Evolutionary conservation across 768 basidiomycete genomes (phyloP).

Genomic region (Thelephora ganbajun): DNA sequence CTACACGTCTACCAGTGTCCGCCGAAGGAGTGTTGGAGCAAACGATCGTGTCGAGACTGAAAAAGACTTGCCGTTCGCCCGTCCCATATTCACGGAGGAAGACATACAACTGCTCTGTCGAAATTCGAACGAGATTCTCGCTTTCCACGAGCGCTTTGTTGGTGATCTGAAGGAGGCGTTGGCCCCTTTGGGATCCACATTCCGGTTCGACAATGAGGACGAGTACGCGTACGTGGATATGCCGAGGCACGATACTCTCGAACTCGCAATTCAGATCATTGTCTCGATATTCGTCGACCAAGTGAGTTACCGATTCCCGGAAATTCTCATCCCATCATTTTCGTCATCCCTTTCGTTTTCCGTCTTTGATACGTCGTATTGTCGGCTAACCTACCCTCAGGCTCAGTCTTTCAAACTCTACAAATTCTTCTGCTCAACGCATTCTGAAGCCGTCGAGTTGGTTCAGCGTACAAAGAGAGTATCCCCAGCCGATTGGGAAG

Average conservation of each 20-base stretch:
- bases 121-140: conserved; percentile 54
- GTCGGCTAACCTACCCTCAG: conserved; percentile 23
- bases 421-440: conserved; percentile 76
- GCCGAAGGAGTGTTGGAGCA: not conserved
- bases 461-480: conserved; percentile 53
- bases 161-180: conserved; percentile 35
- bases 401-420: conserved; percentile 66
- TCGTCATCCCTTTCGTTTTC: too few relatives aligned
- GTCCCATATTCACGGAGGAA: conserved; percentile 32
- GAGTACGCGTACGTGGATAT: not conserved
- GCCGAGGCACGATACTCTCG: conserved; percentile 6
- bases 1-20: not conserved
- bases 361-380: too few relatives aligned
- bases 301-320: conserved; percentile 14
- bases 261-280: conserved; percentile 13
- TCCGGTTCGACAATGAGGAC: conserved; percentile 6
- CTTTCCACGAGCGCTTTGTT: conserved; percentile 57
- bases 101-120: conserved; percentile 50
- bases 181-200: conserved; percentile 32
- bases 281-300: conserved; percentile 12
- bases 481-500: conserved; percentile 63
- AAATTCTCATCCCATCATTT: not conserved
- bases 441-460: conserved; percentile 67
- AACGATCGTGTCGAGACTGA: not conserved
- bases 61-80: not conserved